Evolutionary conservation across 768 basidiomycete species (phyloP).

Genomic region (Mycena vulgaris): DNA sequence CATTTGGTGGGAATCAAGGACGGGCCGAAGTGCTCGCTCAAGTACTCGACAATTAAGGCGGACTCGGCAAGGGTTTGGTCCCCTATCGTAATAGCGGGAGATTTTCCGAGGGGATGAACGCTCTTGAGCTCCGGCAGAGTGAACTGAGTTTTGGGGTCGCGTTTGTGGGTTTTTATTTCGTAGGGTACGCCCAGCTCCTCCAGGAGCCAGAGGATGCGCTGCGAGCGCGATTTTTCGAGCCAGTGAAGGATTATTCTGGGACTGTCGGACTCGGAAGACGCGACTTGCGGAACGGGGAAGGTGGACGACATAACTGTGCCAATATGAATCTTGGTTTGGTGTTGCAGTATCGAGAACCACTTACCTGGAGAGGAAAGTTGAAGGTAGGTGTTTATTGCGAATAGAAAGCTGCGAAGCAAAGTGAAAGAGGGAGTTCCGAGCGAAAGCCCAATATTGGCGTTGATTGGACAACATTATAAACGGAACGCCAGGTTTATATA

Average conservation of each 20-base stretch:
- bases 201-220: conserved; percentile 56
- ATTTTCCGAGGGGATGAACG: conserved; percentile 55
- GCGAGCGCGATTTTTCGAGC: conserved; percentile 53
- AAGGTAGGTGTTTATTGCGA: no score
- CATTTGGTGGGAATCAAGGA: conserved; percentile 24
- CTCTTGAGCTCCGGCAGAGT: conserved; percentile 50
- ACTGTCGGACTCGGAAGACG: background rate
- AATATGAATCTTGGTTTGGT: no score
- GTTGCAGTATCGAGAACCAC: no score
- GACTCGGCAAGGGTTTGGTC: conserved; percentile 55
- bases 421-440: no score
- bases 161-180: conserved; percentile 52
- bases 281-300: background rate
- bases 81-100: conserved; percentile 56
- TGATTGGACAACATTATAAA: no score
- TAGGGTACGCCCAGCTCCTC: conserved; percentile 60
- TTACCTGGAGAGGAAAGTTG: no score
- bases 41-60: conserved; percentile 48
- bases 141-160: conserved; percentile 33
- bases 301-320: conserved; percentile 7
- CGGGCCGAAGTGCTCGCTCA: conserved; percentile 32
- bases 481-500: no score
- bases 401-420: no score
- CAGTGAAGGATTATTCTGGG: conserved; percentile 48
- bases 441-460: no score